Conservation (phyloP, 345 rosid species). For the Bruguiera gymnorhiza region DNA sequence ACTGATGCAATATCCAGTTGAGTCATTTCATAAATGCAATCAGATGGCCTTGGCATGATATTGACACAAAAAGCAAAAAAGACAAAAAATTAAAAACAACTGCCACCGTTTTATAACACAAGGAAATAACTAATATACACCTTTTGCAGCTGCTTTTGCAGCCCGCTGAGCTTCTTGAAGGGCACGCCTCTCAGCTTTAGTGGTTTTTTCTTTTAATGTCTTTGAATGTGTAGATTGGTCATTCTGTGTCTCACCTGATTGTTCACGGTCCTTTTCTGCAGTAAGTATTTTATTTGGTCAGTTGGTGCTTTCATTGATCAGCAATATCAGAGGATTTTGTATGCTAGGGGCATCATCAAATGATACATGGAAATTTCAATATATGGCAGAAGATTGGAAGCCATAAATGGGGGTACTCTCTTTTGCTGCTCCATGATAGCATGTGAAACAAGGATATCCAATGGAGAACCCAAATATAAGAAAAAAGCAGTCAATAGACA, state of each 20-base stretch:
- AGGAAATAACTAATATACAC: slow-evolving; percentile 29
- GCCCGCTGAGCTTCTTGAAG: slow-evolving; percentile 93
- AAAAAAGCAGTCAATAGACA: no score
- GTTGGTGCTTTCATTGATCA: background rate
- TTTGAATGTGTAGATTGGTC: slow-evolving; percentile 47
- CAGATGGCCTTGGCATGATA: no score
- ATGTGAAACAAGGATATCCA: no score
- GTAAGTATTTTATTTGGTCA: background rate
- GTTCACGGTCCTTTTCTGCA: slow-evolving; percentile 54
- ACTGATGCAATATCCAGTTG: background rate
- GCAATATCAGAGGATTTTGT: background rate
- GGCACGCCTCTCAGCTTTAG: slow-evolving; percentile 93
- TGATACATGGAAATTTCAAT: background rate
- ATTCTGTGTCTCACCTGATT: slow-evolving; percentile 45
- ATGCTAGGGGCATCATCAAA: background rate
- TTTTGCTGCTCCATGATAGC: no score
- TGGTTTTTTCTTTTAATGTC: slow-evolving; percentile 71
- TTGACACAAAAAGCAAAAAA: background rate
- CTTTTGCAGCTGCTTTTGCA: slow-evolving; percentile 90
- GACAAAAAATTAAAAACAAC: background rate
- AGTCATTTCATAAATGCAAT: background rate
- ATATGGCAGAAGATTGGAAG: no score
- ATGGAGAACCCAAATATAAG: no score
- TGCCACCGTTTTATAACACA: background rate
- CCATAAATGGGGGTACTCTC: no score